These are phyloP conservation scores for Biscutella laevigata DNA, from an alignment of 441 rosid species.

Conservation along the genomic window DNA sequence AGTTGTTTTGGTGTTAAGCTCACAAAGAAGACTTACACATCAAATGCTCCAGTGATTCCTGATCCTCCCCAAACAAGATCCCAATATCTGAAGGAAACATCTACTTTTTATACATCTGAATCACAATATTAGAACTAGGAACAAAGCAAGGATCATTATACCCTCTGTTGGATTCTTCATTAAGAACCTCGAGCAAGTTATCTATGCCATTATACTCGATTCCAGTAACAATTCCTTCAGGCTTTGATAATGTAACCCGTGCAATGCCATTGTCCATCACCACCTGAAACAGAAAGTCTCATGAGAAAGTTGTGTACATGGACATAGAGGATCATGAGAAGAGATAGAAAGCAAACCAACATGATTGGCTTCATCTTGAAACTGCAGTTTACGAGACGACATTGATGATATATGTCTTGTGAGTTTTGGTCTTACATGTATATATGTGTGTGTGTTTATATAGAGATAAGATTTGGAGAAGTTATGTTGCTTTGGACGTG, in stretches of 20 bases:
- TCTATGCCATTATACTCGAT: slow-evolving; percentile 57
- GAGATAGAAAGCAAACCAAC: slow-evolving; percentile 29
- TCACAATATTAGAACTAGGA: no score
- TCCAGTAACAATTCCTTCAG: slow-evolving; percentile 54
- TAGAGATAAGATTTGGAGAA: background rate
- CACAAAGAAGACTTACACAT: slow-evolving; percentile 34
- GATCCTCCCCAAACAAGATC: slow-evolving; percentile 75
- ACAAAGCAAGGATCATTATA: background rate
- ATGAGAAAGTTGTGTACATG: background rate
- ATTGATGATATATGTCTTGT: slow-evolving; percentile 18
- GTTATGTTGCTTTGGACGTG: slow-evolving; percentile 41
- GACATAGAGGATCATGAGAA: background rate
- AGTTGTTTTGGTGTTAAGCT: background rate
- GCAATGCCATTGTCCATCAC: slow-evolving; percentile 57
- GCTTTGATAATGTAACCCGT: slow-evolving; percentile 45
- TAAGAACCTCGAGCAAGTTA: slow-evolving; percentile 79
- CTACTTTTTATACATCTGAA: background rate
- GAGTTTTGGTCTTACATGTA: background rate
- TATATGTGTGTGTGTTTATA: background rate
- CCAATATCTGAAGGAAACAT: slow-evolving; percentile 56
- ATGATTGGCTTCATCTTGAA: slow-evolving; percentile 51
- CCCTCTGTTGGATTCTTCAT: slow-evolving; percentile 57
- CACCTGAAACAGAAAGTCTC: slow-evolving; percentile 32
- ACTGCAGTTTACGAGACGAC: slow-evolving; percentile 40
- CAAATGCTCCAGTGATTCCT: slow-evolving; percentile 49